A percentile compares a stretch with the other conserved stretches of the same genome.
These are phyloP conservation scores for Metschnikowia gruessii DNA, from an alignment of 805 yeast genomes.

Conservation along the genomic window DNA sequence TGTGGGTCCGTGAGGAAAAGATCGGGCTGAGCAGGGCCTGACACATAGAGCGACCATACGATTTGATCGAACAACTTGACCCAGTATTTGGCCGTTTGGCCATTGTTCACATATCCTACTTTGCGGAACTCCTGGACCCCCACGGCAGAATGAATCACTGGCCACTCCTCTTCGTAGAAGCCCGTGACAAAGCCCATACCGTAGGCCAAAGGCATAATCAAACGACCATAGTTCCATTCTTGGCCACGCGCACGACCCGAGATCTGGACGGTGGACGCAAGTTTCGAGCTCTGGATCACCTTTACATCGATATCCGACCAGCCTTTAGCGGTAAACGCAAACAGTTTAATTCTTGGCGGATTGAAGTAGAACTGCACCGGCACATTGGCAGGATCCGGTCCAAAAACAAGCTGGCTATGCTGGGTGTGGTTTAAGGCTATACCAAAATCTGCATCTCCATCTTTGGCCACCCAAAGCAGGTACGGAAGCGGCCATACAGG, in stretches of 20 bases:
- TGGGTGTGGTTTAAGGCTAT: slow-evolving; percentile 65
- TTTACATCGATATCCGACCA: slow-evolving; percentile 23
- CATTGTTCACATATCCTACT: slow-evolving; percentile 26
- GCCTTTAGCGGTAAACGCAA: slow-evolving; percentile 42
- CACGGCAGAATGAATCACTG: slow-evolving; percentile 52
- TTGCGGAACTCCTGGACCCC: slow-evolving; percentile 56
- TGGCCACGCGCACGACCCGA: slow-evolving; percentile 7
- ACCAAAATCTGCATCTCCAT: slow-evolving; percentile 49
- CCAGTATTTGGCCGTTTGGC: slow-evolving; percentile 49
- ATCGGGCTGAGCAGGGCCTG: slow-evolving; percentile 33
- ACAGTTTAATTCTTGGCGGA: slow-evolving; percentile 63
- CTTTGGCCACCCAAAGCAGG: slow-evolving; percentile 62
- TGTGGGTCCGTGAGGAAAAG: slow-evolving; percentile 32
- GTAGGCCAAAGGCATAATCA: slow-evolving; percentile 63
- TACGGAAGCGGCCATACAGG: slow-evolving; percentile 86
- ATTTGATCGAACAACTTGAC: slow-evolving; percentile 53
- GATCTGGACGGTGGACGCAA: slow-evolving; percentile 30
- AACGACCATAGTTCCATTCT: slow-evolving; percentile 28
- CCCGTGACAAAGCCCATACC: slow-evolving; percentile 85
- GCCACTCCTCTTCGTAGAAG: slow-evolving; percentile 25
- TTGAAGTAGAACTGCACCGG: slow-evolving; percentile 63
- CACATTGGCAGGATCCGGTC: slow-evolving; percentile 52
- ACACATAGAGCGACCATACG: slow-evolving; percentile 67
- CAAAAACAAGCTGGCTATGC: slow-evolving; percentile 61
- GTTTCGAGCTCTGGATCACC: slow-evolving; percentile 29